Conservation (phyloP, 257 asterid species). For the Lavandula angustifolia region DNA sequence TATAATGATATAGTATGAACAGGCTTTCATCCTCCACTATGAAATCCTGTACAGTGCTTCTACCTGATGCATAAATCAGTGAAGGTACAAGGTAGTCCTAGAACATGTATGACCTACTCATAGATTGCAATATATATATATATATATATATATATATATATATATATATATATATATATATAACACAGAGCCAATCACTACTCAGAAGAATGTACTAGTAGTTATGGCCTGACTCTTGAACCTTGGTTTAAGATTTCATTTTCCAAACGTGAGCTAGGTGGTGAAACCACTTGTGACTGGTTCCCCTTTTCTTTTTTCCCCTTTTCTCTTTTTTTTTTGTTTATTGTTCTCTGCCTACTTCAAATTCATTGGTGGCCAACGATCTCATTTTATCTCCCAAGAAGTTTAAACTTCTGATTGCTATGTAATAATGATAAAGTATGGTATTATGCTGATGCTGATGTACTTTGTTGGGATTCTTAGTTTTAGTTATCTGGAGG, state of each 20-base stretch:
- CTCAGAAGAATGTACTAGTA: background rate
- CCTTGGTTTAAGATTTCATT: background rate
- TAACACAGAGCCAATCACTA: background rate
- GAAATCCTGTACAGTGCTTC: conserved; percentile 18
- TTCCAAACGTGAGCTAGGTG: conserved; percentile 17
- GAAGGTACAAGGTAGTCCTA: conserved; percentile 8
- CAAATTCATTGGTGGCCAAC: conserved; percentile 1
- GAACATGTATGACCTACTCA: background rate
- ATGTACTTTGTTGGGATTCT: conserved; percentile 8
- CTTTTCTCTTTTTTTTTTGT: background rate
- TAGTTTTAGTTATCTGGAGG: conserved; percentile 2
- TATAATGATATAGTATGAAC: background rate
- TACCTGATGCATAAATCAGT: conserved; percentile 14
- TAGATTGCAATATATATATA: no score
- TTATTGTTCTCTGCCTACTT: background rate
- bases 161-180: no score
- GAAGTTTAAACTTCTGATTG: conserved; percentile 5
- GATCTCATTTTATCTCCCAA: conserved; percentile 15
- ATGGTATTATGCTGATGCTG: conserved; percentile 1
- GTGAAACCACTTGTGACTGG: conserved; percentile 1
- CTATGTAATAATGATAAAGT: conserved; percentile 15
- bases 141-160: no score
- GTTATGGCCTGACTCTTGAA: background rate
- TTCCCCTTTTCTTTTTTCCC: background rate
- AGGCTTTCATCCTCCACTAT: conserved; percentile 17